Conservation (phyloP, 208 protist genomes). For the Trypanosoma scelopori region DNA sequence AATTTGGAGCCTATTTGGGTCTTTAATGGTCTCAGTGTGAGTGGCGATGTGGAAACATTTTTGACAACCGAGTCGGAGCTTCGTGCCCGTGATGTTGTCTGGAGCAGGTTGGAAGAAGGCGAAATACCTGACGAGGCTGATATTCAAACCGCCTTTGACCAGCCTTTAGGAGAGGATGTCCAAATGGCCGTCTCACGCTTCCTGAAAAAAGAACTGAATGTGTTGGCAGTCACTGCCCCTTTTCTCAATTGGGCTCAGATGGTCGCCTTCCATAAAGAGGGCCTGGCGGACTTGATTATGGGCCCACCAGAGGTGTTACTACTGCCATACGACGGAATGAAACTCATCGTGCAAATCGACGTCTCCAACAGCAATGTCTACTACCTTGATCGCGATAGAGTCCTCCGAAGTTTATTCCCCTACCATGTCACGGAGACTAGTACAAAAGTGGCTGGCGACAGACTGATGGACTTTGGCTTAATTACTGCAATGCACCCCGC, state of each 20-base stretch:
- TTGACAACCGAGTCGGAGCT: conserved; percentile 60
- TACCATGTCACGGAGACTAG: conserved; percentile 48
- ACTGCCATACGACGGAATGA: conserved; percentile 71
- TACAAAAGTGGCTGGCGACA: conserved; percentile 61
- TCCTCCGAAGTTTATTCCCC: conserved; percentile 69
- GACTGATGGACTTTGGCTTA: conserved; percentile 78
- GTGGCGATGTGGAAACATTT: conserved; percentile 81
- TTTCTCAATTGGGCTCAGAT: conserved; percentile 90
- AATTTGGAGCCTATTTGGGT: conserved; percentile 83
- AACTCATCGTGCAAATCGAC: conserved; percentile 76
- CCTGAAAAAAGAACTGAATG: conserved; percentile 60
- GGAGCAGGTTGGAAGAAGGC: conserved; percentile 60
- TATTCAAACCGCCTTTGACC: conserved; percentile 73
- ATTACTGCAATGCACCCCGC: conserved; percentile 71
- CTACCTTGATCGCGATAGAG: conserved; percentile 69
- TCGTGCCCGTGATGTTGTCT: conserved; percentile 54
- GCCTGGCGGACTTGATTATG: conserved; percentile 66
- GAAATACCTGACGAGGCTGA: conserved; percentile 40
- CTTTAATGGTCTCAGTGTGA: conserved; percentile 79
- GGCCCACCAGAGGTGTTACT: conserved; percentile 82
- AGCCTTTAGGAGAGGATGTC: conserved; percentile 74
- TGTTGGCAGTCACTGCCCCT: conserved; percentile 72
- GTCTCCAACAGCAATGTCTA: conserved; percentile 43
- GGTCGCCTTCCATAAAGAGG: conserved; percentile 77
- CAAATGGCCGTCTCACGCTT: conserved; percentile 76